A percentile compares a stretch with the other conserved stretches of the same genome.
Evolutionary conservation across 768 basidiomycete species (phyloP).

Genomic region (Auriscalpium vulgare): DNA sequence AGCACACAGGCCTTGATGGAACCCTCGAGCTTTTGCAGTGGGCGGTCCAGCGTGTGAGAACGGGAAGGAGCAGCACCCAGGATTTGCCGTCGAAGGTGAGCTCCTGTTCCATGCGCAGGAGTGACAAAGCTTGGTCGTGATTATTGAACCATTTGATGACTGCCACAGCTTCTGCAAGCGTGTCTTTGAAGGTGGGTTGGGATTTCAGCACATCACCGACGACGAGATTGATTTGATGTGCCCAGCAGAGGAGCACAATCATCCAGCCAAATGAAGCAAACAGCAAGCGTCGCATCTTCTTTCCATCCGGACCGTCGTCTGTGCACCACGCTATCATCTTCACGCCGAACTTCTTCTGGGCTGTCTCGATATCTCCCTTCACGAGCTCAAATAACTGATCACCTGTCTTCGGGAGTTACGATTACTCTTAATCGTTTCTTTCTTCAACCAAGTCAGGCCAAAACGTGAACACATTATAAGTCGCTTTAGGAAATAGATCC

Average conservation of each 20-base stretch:
- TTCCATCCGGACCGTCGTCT: constrained; percentile 14
- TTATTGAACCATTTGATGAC: constrained; percentile 25
- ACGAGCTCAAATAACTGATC: constrained; percentile 3
- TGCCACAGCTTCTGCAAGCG: constrained; percentile 7
- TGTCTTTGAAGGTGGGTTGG: neutral
- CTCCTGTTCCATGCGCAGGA: constrained; percentile 15
- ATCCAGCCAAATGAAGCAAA: neutral
- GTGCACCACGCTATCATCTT: constrained; percentile 3
- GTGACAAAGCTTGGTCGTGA: constrained; percentile 16
- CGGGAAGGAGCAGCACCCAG: constrained; percentile 9
- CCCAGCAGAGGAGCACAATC: constrained; percentile 14
- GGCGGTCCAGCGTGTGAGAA: constrained; percentile 13
- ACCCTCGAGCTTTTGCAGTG: constrained; percentile 4
- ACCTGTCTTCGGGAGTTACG: constrained; percentile 12
- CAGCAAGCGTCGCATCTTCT: constrained; percentile 5
- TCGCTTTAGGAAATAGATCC: too few relatives aligned
- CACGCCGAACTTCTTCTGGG: constrained; percentile 2
- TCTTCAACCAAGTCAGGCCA: too few relatives aligned
- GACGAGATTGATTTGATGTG: constrained; percentile 21
- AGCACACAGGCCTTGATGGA: neutral
- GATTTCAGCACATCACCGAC: constrained; percentile 19
- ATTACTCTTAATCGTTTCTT: too few relatives aligned
- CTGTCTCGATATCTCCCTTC: constrained; percentile 4
- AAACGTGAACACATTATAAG: too few relatives aligned
- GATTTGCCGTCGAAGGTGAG: neutral